Evolutionary conservation across 2,329 filamentous ascomycete genomes (phyloP).

Genomic region (Ophiobolus disseminans): DNA sequence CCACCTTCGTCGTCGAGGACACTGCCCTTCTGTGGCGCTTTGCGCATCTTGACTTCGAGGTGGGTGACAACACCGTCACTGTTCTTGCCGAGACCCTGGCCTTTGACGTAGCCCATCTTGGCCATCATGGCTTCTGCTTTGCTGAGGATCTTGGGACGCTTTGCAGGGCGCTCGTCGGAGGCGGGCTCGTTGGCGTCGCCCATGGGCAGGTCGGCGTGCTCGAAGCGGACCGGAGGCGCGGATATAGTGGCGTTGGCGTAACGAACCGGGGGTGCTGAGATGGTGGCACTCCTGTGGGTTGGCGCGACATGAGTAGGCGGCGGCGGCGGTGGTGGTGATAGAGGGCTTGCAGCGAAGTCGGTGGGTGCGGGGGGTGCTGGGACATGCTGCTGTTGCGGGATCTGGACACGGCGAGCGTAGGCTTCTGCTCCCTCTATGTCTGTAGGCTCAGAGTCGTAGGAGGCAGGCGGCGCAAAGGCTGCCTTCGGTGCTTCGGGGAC

Average conservation of each 20-base stretch:
- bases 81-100: constrained; percentile 83
- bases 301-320: constrained; percentile 51
- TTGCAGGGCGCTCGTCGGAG: constrained; percentile 52
- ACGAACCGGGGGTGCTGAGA: constrained; percentile 79
- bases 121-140: constrained; percentile 81
- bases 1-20: constrained; percentile 57
- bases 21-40: constrained; percentile 23
- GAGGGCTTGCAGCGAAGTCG: neutral
- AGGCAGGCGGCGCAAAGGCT: constrained; percentile 58
- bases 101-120: constrained; percentile 93
- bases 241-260: constrained; percentile 76
- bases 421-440: constrained; percentile 36
- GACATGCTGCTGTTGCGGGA: constrained; percentile 18
- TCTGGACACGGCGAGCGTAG: constrained; percentile 29
- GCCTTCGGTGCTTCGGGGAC: constrained; percentile 17
- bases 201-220: constrained; percentile 23
- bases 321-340: constrained; percentile 25
- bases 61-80: constrained; percentile 85
- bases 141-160: constrained; percentile 39
- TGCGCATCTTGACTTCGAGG: constrained; percentile 66
- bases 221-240: constrained; percentile 79
- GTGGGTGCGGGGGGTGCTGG: constrained; percentile 16
- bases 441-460: constrained; percentile 48
- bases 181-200: constrained; percentile 16
- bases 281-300: constrained; percentile 58